phyloP scores from a whole-genome alignment of 192 early-diverging fungal genomes.

The Backusella tuberculispora region DNA sequence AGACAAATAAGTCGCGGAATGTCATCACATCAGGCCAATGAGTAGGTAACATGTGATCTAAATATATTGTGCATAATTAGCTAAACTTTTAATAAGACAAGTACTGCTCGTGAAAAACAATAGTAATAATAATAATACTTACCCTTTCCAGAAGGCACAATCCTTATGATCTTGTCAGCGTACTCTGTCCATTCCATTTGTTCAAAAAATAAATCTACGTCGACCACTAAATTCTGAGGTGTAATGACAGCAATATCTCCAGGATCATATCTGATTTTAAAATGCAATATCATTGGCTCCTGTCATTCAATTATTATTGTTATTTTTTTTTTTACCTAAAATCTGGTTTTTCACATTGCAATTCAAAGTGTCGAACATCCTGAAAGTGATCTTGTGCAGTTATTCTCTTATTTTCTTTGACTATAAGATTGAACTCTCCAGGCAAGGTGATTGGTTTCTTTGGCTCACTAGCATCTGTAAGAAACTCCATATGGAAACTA shows the following conservation, averaged over 20 bases:
- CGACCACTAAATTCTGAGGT: slow-evolving; percentile 72
- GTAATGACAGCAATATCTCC: slow-evolving; percentile 82
- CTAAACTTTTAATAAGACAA: background rate
- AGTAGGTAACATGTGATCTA: slow-evolving; percentile 54
- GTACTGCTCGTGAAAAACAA: background rate
- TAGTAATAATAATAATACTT: background rate
- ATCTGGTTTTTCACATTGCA: slow-evolving; percentile 47
- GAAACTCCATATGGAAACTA: slow-evolving; percentile 53
- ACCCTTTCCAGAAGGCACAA: slow-evolving; percentile 42
- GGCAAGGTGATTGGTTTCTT: slow-evolving; percentile 2
- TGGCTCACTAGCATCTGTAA: slow-evolving; percentile 23
- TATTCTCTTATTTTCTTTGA: slow-evolving; percentile 68
- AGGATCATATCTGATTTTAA: slow-evolving; percentile 59
- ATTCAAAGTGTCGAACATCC: slow-evolving; percentile 85
- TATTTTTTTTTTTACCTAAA: slow-evolving; percentile 18
- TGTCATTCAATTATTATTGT: background rate
- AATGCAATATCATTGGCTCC: background rate
- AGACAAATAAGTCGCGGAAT: slow-evolving; percentile 73
- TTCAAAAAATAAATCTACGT: slow-evolving; percentile 71
- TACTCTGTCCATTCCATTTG: slow-evolving; percentile 70
- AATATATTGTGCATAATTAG: background rate
- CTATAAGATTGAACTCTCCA: slow-evolving; percentile 40
- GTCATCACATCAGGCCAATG: slow-evolving; percentile 62
- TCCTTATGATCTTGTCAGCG: slow-evolving; percentile 63
- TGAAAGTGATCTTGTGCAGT: slow-evolving; percentile 85